Evolutionary conservation across 2,329 filamentous ascomycete genomes (phyloP), one percentile per base, ranked within the genome.

Genomic region (Aureobasidium sp.): DNA sequence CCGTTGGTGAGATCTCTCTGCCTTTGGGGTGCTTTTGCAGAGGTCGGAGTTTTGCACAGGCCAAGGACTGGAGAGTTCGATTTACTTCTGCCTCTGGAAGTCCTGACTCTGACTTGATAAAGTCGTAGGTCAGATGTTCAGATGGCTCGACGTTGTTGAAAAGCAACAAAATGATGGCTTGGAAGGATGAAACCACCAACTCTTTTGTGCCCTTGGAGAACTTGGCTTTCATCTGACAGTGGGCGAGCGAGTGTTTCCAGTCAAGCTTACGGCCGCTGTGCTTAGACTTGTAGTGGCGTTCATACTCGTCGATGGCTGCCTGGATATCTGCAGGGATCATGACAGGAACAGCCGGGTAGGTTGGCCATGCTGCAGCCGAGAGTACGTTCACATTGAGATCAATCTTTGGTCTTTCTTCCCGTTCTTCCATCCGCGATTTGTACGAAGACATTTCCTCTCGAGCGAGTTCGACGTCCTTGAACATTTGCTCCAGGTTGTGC

Each of bases 401-500:
- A 45, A 96, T 73, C 1, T 80, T 84, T 57, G 81, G 80, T 64
- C 71, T 73, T 42, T 72, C 68, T 2, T 72, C 52, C 16, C 83
- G 80, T 76, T 83, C 81, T 64, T 84, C 81, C 50, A 83, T 77
- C 74, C 91, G 73, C 75, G 82, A 78, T 73, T 88, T 94, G 77
- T 96, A 99, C 0, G 88, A 85, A n/a, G 82, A 77, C 88, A 97
- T 96, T 72, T 97, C 93, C 68, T 97, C 94, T 64, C 89, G 88
- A 13, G 90, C 90, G 25, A 97, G 82, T 71, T 97, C 92, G 74
- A 97, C 91, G 70, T 99, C 94, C 74, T 96, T 96, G 79, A 99
- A 99, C 94, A 99, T 99, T 65, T 93, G 90, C 75, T 99, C 95
- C 0, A 99, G 81, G 69, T 99, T 99, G 71, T 96, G 92, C 0